Conservation (phyloP, 2,329 filamentous ascomycete species). For the Cercospora berteroae region DNA sequence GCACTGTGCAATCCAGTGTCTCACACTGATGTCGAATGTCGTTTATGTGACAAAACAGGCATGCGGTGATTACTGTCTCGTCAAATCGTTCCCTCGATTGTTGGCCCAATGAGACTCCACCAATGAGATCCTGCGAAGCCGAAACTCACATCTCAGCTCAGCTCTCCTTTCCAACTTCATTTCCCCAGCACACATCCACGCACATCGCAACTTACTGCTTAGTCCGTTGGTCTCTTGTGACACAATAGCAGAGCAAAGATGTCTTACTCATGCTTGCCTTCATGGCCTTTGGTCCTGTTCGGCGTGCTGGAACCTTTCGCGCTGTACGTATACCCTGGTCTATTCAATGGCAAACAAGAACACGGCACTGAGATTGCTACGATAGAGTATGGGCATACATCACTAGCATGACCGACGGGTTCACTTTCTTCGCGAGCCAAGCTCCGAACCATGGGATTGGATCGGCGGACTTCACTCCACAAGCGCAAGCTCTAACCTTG, state of each 20-base stretch:
- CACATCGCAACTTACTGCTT: neutral
- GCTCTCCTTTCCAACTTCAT: neutral
- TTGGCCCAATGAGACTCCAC: neutral
- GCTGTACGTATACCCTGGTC: conserved; percentile 9
- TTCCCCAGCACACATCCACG: neutral
- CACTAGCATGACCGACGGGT: conserved; percentile 7
- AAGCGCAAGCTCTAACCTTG: conserved; percentile 19
- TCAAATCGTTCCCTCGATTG: neutral
- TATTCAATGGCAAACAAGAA: neutral
- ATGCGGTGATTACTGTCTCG: neutral
- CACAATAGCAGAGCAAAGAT: neutral
- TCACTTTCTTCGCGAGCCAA: conserved; percentile 21
- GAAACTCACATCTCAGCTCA: neutral
- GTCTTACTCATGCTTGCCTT: conserved; percentile 17
- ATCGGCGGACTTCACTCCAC: conserved; percentile 11
- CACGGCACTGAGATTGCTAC: neutral
- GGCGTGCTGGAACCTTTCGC: conserved; percentile 22
- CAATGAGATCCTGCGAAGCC: neutral
- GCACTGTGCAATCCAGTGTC: neutral
- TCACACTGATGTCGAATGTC: neutral
- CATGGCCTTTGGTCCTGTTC: conserved; percentile 21
- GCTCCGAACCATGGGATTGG: conserved; percentile 9
- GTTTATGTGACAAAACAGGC: neutral
- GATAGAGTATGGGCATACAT: conserved; percentile 21
- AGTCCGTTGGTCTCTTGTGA: neutral